Conservation (phyloP, 306 rosid species). For the Luffa aegyptiaca region DNA sequence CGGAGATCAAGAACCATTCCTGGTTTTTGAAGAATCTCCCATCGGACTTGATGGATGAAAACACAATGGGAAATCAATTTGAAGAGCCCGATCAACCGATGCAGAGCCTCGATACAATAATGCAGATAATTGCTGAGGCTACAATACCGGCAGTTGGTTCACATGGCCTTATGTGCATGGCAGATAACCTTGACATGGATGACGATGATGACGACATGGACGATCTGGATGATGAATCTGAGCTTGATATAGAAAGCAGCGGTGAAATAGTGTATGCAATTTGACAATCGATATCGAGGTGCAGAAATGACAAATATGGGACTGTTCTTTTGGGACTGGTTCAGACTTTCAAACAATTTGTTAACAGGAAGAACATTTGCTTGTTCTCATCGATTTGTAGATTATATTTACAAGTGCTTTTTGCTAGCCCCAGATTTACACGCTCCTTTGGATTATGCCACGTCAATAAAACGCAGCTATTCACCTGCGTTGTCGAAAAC, state of each 20-base stretch:
- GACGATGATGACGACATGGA: slow-evolving; percentile 63
- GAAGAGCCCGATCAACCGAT: slow-evolving; percentile 89
- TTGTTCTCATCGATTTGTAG: background rate
- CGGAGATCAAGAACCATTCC: slow-evolving; percentile 61
- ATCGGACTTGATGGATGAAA: slow-evolving; percentile 65
- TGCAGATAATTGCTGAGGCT: slow-evolving; percentile 94
- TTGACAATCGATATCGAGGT: slow-evolving; percentile 11
- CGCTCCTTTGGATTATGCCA: slow-evolving; percentile 7
- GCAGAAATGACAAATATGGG: background rate
- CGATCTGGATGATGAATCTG: slow-evolving; percentile 62
- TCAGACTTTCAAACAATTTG: background rate
- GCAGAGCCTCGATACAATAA: slow-evolving; percentile 71
- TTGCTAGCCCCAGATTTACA: background rate
- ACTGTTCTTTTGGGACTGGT: slow-evolving; percentile 2
- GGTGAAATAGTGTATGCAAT: slow-evolving; percentile 92
- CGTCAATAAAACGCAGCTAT: background rate
- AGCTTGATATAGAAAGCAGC: slow-evolving; percentile 85
- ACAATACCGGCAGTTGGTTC: slow-evolving; percentile 69
- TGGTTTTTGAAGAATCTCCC: slow-evolving; percentile 90
- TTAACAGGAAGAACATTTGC: background rate
- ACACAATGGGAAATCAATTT: slow-evolving; percentile 42
- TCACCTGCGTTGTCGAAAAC: background rate
- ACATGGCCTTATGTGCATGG: slow-evolving; percentile 28
- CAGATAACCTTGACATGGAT: slow-evolving; percentile 48
- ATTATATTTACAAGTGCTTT: background rate